phyloP scores from a whole-genome alignment of 2,329 filamentous ascomycete species.

The Coniochaeta ligniaria region DNA sequence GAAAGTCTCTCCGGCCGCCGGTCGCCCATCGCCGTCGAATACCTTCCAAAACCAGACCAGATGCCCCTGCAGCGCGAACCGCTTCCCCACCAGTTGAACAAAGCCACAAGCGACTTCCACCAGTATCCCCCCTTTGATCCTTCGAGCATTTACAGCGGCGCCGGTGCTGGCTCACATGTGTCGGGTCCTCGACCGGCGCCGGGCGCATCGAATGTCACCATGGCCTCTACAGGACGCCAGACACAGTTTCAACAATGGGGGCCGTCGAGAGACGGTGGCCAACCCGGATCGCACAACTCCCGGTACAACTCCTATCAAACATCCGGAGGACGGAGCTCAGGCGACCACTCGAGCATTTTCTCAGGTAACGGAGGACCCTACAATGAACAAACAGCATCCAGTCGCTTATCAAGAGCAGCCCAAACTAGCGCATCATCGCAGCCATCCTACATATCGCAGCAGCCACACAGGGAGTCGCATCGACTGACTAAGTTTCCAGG shows the following conservation, averaged over 20 bases:
- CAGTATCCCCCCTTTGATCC: conserved; percentile 75
- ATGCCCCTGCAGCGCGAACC: conserved; percentile 60
- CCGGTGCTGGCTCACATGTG: conserved; percentile 33
- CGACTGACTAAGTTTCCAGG: conserved; percentile 48
- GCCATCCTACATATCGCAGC: conserved; percentile 41
- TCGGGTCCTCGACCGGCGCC: conserved; percentile 54
- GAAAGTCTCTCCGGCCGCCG: conserved; percentile 58
- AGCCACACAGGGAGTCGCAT: conserved; percentile 47
- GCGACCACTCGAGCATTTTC: conserved; percentile 47
- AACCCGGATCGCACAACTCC: conserved; percentile 41
- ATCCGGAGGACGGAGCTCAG: conserved; percentile 50
- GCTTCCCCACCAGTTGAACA: conserved; percentile 77
- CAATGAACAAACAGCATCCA: conserved; percentile 25
- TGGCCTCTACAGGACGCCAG: conserved; percentile 64
- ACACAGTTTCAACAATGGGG: conserved; percentile 77
- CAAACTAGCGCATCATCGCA: conserved; percentile 50
- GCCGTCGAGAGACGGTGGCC: conserved; percentile 47
- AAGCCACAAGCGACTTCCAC: conserved; percentile 71
- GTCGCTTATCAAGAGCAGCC: conserved; percentile 43
- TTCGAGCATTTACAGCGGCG: conserved; percentile 36
- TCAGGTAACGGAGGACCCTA: conserved; percentile 45
- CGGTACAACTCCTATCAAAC: conserved; percentile 59
- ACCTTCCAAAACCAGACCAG: conserved; percentile 61
- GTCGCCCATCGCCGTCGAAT: conserved; percentile 67
- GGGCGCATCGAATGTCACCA: conserved; percentile 55